A percentile compares a stretch with the other conserved stretches of the same genome.
These are phyloP conservation scores for Allium fistulosum DNA, from an alignment of 106 monocot genomes.

Conservation along the genomic window DNA sequence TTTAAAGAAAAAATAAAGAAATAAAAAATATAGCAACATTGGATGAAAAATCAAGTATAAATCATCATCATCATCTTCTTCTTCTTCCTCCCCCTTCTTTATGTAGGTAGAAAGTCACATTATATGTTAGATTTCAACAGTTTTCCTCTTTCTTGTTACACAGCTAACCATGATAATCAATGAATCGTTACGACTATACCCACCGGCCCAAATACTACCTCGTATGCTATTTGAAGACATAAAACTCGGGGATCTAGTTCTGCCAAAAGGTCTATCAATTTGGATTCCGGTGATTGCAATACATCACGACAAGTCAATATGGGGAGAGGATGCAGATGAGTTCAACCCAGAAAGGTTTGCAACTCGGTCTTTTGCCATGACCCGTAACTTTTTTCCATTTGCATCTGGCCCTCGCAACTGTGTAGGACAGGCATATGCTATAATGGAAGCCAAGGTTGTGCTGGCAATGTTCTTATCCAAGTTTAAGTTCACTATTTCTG, in stretches of 20 bases:
- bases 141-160: not conserved
- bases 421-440: slow-evolving; percentile 83
- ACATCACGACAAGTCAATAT: slow-evolving; percentile 69
- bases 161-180: slow-evolving; percentile 95
- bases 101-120: no score
- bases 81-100: no score
- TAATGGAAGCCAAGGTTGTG: slow-evolving; percentile 91
- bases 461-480: slow-evolving; percentile 67
- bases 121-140: no score
- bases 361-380: slow-evolving; percentile 36
- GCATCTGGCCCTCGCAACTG: slow-evolving; percentile 91
- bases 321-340: slow-evolving; percentile 75
- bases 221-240: slow-evolving; percentile 85
- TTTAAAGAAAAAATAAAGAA: no score
- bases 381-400: slow-evolving; percentile 79
- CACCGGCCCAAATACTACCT: slow-evolving; percentile 73
- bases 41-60: no score
- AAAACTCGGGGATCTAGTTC: slow-evolving; percentile 62
- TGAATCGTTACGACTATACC: slow-evolving; percentile 83
- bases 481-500: slow-evolving; percentile 77
- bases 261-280: slow-evolving; percentile 79
- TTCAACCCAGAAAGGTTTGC: slow-evolving; percentile 85
- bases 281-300: slow-evolving; percentile 94
- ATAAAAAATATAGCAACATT: no score
- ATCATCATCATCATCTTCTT: no score